phyloP scores from a whole-genome alignment of 768 basidiomycete genomes.

The Rhodocollybia butyracea region DNA sequence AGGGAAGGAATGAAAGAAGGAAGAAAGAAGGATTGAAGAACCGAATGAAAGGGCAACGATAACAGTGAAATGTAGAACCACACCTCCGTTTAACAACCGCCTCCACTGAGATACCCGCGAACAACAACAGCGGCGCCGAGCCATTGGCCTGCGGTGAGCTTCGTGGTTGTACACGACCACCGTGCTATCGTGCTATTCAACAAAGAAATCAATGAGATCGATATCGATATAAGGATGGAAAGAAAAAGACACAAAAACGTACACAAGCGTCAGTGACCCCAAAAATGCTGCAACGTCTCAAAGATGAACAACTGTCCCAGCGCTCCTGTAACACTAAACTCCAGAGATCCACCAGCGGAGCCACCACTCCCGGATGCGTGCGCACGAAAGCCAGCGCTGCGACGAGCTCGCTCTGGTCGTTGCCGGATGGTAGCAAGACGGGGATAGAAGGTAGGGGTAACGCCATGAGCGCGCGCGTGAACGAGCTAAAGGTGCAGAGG shows the following conservation, averaged over 20 bases:
- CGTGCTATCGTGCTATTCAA: conserved; percentile 76
- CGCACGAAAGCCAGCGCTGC: conserved; percentile 72
- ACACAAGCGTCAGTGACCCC: conserved; percentile 89
- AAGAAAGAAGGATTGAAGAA: no score
- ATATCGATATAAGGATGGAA: not conserved
- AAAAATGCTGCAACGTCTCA: conserved; percentile 89
- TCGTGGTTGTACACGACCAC: conserved; percentile 90
- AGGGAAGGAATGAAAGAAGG: no score
- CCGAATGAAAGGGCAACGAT: no score
- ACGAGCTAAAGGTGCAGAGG: conserved; percentile 74
- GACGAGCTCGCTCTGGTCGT: conserved; percentile 59
- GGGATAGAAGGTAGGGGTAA: conserved; percentile 81
- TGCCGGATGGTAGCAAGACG: conserved; percentile 68
- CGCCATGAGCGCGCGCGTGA: conserved; percentile 62
- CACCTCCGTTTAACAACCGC: conserved; percentile 89
- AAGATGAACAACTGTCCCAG: conserved; percentile 98
- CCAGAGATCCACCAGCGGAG: conserved; percentile 72
- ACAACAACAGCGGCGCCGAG: conserved; percentile 86
- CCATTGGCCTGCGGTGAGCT: conserved; percentile 87
- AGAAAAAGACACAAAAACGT: conserved; percentile 24
- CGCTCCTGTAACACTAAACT: conserved; percentile 88
- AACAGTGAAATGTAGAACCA: conserved; percentile 26
- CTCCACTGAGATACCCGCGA: conserved; percentile 93
- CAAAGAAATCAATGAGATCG: no score
- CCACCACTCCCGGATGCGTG: conserved; percentile 69